Base-by-base conservation (phyloP, 495 filamentous ascomycete genomes). In the Ramalina intermedia region DNA sequence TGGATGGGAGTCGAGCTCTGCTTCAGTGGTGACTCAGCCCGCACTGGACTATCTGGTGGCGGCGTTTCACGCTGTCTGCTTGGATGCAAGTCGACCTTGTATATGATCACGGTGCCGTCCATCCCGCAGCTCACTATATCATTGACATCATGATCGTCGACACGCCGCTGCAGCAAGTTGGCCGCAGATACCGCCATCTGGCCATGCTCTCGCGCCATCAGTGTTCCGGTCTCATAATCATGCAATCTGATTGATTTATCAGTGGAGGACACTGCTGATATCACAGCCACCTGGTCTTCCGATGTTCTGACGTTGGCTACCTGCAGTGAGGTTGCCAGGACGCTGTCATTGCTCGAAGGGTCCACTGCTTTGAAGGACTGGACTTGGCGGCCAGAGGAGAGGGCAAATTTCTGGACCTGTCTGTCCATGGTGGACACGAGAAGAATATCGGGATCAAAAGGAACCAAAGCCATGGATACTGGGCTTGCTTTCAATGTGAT, bases 221-320 rank as follows among this genome's bases (percentile, higher is more conserved):
- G 79, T 21, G 68, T 61, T 13, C 89, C 90, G 37, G 74, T 73
- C 41, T 82, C 79, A 14, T 79, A 67, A 53, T 93, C 84, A 60
- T 98, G 96, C 3, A 96, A 66, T 18, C 91, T 72, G 49, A 98
- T 80, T 6, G 91, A 96, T 59, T 95, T 96, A 61, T 98, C 91
- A 4, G 84, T 93, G 54, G 84, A 86, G 6, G 93, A 95, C 21
- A 93, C 71, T 17, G 85, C 91, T 23, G 88, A 66, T 48, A 98
- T 71, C 41, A 90, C 69, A 43, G 70, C 66, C 9, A 59, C 64
- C 56, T 52, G 51, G 52, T 45, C 61, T 33, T 49, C 62, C 37
- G 43, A 56, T 52, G 35, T 56, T 40, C 52, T 66, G 9, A 69
- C 58, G 18, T 71, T 65, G 16, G 73, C 70, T 44, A 82, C 69